These are phyloP conservation scores for Rhizoctonia solani DNA, from an alignment of 1,284 basidiomycete species.

Conservation along the genomic window DNA sequence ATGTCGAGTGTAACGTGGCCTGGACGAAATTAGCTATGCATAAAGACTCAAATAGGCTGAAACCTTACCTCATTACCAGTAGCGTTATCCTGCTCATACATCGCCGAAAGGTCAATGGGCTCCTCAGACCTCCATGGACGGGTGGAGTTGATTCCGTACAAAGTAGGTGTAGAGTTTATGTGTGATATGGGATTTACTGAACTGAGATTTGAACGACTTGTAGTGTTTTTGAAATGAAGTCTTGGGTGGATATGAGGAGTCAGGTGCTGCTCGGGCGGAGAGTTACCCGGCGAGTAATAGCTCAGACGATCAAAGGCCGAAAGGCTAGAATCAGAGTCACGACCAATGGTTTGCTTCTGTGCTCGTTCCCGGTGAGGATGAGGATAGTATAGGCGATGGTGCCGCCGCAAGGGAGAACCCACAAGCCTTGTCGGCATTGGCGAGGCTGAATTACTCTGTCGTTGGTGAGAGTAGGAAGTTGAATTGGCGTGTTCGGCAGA, in stretches of 20 bases:
- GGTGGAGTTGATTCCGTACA: conserved; percentile 3
- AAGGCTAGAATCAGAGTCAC: background rate
- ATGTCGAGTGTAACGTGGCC: conserved; percentile 33
- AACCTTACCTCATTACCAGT: conserved; percentile 3
- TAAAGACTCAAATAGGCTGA: background rate
- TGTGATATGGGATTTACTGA: background rate
- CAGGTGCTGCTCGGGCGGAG: conserved; percentile 4
- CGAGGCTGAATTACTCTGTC: background rate
- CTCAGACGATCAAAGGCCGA: background rate
- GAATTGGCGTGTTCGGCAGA: background rate
- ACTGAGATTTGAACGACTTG: background rate
- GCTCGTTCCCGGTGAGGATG: background rate
- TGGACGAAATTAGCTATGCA: background rate
- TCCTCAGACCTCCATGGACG: background rate
- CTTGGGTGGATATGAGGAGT: background rate
- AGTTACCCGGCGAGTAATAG: background rate
- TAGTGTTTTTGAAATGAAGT: background rate
- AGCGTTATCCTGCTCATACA: conserved; percentile 4
- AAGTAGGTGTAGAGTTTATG: background rate
- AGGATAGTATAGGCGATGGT: background rate
- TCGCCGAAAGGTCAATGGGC: conserved; percentile 20
- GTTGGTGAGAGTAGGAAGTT: background rate
- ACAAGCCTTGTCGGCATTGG: background rate
- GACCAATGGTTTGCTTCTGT: background rate
- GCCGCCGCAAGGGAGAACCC: background rate